A percentile compares a stretch with the other conserved stretches of the same genome.
Conservation (phyloP, 768 basidiomycete genomes). For the Tremella yokohamensis region DNA sequence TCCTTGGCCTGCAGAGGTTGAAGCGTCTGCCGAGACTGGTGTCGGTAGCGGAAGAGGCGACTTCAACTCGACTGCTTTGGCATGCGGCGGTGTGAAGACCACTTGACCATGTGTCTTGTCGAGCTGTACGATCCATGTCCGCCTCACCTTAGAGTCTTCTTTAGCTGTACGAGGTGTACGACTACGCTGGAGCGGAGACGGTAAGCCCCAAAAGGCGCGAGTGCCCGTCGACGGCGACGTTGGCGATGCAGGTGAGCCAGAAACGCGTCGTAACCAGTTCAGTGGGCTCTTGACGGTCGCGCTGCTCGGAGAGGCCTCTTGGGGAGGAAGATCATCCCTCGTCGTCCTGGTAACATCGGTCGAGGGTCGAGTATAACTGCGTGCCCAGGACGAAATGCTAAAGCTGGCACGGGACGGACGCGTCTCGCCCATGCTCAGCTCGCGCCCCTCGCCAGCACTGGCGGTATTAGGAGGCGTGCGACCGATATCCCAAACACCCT, state of each 20-base stretch:
- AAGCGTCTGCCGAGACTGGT: too few relatives aligned
- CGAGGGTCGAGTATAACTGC: too few relatives aligned
- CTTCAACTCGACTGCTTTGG: too few relatives aligned
- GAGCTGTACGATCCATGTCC: neutral
- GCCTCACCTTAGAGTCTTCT: neutral
- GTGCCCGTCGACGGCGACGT: neutral
- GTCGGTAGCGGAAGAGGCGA: too few relatives aligned
- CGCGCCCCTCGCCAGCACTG: conserved; percentile 1
- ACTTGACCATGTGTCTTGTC: neutral
- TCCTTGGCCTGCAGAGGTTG: too few relatives aligned
- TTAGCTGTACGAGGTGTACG: neutral
- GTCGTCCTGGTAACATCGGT: neutral
- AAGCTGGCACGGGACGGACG: too few relatives aligned
- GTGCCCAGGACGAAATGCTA: too few relatives aligned
- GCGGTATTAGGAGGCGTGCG: conserved; percentile 1
- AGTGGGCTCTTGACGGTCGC: neutral
- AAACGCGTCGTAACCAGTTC: neutral
- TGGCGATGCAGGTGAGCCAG: neutral
- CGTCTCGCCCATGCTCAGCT: too few relatives aligned
- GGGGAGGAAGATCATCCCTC: neutral
- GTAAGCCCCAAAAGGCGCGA: neutral
- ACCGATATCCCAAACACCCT: too few relatives aligned
- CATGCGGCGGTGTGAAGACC: neutral
- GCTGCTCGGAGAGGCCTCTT: neutral
- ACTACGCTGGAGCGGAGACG: neutral